Evolutionary conservation across 805 yeast genomes (phyloP).

Genomic region (Metschnikowia shivogae): DNA sequence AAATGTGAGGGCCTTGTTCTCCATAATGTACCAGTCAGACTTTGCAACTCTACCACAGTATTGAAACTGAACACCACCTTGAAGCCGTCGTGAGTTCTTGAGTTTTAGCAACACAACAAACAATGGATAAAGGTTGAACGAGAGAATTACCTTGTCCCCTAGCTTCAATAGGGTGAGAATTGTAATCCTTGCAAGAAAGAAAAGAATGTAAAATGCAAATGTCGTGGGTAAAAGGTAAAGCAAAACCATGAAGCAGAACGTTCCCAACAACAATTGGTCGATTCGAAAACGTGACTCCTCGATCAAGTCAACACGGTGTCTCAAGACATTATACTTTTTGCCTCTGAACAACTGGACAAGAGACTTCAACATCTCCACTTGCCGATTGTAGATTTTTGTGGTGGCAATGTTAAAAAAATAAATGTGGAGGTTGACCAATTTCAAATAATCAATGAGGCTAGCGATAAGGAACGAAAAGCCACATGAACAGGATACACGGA

Average conservation of each 20-base stretch:
- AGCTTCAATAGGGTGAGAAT: constrained; percentile 46
- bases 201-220: constrained; percentile 73
- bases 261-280: constrained; percentile 85
- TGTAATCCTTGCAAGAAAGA: constrained; percentile 55
- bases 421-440: constrained; percentile 65
- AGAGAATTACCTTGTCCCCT: constrained; percentile 57
- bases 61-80: constrained; percentile 46
- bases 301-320: constrained; percentile 82
- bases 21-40: constrained; percentile 27
- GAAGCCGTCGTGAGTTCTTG: constrained; percentile 68
- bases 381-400: constrained; percentile 75
- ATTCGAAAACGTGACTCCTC: constrained; percentile 58
- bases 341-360: constrained; percentile 86
- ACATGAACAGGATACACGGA: constrained; percentile 25
- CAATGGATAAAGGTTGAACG: constrained; percentile 79
- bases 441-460: constrained; percentile 57
- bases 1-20: constrained; percentile 37
- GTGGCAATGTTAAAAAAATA: constrained; percentile 74
- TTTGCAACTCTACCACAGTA: constrained; percentile 12
- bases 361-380: constrained; percentile 61
- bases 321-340: constrained; percentile 74
- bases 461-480: constrained; percentile 75
- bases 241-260: constrained; percentile 76
- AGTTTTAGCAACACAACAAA: constrained; percentile 75
- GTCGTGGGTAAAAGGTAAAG: constrained; percentile 83